These are phyloP conservation scores for Amylostereum areolatum DNA, from an alignment of 1,284 basidiomycete species.

Conservation along the genomic window DNA sequence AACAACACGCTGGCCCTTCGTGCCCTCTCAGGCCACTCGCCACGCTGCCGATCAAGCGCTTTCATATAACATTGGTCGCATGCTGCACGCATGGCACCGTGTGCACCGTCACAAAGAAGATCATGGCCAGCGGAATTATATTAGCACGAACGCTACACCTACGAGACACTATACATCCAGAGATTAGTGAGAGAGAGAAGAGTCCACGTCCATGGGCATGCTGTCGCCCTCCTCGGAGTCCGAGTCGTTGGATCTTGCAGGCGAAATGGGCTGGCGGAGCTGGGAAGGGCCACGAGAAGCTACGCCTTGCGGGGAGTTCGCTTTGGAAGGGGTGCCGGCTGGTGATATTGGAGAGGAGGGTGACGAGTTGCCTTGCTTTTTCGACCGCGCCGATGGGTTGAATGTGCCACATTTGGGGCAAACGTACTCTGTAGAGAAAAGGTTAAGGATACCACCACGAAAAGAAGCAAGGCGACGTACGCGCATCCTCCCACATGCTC, in stretches of 20 bases:
- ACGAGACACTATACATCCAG: not conserved
- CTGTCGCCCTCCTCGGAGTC: constrained; percentile 1
- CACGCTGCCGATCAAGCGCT: too few relatives aligned
- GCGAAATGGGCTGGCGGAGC: not conserved
- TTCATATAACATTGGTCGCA: too few relatives aligned
- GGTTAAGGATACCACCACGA: not conserved
- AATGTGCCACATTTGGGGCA: constrained; percentile 36
- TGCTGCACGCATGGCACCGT: too few relatives aligned
- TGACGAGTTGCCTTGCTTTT: not conserved
- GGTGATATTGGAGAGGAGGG: not conserved
- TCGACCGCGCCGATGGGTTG: not conserved
- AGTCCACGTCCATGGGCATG: constrained; percentile 3
- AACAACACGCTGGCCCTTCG: too few relatives aligned
- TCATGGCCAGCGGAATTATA: not conserved
- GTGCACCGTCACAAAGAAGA: too few relatives aligned
- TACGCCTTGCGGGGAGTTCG: not conserved
- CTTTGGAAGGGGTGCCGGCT: not conserved
- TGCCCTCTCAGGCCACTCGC: too few relatives aligned
- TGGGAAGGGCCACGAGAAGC: not conserved
- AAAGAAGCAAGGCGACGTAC: constrained; percentile 41
- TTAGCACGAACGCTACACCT: not conserved
- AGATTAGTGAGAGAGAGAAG: not conserved
- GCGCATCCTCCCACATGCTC: constrained; percentile 83
- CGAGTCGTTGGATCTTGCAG: not conserved
- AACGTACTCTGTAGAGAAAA: constrained; percentile 52